Conservation (phyloP, 495 filamentous ascomycete species). For the Hypoxylon fuscum region DNA sequence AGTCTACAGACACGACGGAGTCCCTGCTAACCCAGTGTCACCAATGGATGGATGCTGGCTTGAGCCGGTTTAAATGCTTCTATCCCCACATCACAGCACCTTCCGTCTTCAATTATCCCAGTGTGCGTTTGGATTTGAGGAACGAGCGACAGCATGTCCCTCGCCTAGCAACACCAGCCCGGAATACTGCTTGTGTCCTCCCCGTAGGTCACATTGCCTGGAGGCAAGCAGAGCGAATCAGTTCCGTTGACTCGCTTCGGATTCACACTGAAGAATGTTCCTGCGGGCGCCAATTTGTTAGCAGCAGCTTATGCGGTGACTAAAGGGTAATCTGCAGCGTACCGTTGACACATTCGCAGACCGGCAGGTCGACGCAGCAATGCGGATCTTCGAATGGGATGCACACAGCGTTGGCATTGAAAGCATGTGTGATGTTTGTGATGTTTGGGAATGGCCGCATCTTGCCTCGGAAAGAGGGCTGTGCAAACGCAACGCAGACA, state of each 20-base stretch:
- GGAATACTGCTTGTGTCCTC: conserved; percentile 30
- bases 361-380: conserved; percentile 30
- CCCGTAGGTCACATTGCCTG: conserved; percentile 27
- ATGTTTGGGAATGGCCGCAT: conserved; percentile 12
- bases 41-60: too few relatives aligned
- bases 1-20: too few relatives aligned
- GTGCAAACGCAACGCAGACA: conserved; percentile 4
- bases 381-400: conserved; percentile 39
- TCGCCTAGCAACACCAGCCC: conserved; percentile 33
- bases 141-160: background rate
- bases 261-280: conserved; percentile 38
- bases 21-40: too few relatives aligned
- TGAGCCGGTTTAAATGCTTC: too few relatives aligned
- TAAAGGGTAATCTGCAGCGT: background rate
- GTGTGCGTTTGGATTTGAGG: background rate
- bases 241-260: conserved; percentile 16
- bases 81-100: background rate
- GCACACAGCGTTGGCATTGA: conserved; percentile 15
- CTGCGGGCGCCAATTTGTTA: conserved; percentile 4
- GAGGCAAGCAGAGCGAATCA: conserved; percentile 23
- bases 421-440: conserved; percentile 1
- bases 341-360: conserved; percentile 42
- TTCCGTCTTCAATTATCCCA: background rate
- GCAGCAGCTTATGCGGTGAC: background rate
- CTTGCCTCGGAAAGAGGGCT: conserved; percentile 1